phyloP scores from a whole-genome alignment of 2,329 filamentous ascomycete species.

The Epichloe uncinata region DNA sequence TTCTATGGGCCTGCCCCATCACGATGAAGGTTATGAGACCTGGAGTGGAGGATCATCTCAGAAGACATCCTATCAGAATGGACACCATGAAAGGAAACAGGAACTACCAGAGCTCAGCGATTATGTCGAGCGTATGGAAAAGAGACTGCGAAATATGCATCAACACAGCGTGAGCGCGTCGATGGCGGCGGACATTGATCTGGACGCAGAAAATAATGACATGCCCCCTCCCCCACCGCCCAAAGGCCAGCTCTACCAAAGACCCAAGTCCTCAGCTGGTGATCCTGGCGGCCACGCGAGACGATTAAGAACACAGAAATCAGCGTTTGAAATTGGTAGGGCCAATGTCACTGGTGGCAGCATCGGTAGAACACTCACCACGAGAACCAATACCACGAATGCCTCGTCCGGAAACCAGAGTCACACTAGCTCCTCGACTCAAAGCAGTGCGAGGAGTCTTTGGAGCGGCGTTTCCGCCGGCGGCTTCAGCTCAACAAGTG shows the following conservation, averaged over 20 bases:
- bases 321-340: conserved; percentile 63
- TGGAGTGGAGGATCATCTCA: conserved; percentile 42
- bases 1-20: conserved; percentile 53
- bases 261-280: conserved; percentile 47
- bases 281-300: conserved; percentile 25
- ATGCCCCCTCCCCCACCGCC: conserved; percentile 54
- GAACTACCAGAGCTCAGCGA: conserved; percentile 62
- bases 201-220: conserved; percentile 24
- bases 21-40: conserved; percentile 49
- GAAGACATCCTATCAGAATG: conserved; percentile 27
- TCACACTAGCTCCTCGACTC: conserved; percentile 59
- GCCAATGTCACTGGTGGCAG: conserved; percentile 16
- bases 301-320: conserved; percentile 52
- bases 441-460: conserved; percentile 68
- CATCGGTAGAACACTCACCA: conserved; percentile 71
- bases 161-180: conserved; percentile 34
- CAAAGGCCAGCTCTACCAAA: conserved; percentile 36
- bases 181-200: conserved; percentile 5
- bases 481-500: conserved; percentile 87
- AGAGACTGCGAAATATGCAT: conserved; percentile 59
- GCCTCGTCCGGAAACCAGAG: conserved; percentile 62
- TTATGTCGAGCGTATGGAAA: conserved; percentile 89
- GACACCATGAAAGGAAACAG: conserved; percentile 32
- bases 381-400: conserved; percentile 72
- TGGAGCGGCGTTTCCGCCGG: conserved; percentile 92